Evolutionary conservation across 1,284 basidiomycete genomes (phyloP).

Genomic region (Cutaneotrichosporon daszewskae): DNA sequence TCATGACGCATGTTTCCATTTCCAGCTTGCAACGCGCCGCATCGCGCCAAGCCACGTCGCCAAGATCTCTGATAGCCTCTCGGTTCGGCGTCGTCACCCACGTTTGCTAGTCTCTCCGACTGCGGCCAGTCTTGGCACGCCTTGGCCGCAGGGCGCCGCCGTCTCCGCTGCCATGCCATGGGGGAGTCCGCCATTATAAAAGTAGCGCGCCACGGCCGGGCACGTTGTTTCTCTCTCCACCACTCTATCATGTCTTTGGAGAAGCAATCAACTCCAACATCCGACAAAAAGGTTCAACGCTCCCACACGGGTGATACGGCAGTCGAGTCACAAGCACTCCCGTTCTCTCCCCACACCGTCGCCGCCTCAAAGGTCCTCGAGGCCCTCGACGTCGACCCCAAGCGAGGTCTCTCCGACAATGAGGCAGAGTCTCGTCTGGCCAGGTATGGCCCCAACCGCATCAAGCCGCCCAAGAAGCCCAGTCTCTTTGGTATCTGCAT

Average conservation of each 20-base stretch:
- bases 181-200: too few relatives aligned
- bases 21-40: too few relatives aligned
- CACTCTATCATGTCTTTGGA: constrained; percentile 2
- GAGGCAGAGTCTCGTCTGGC: constrained; percentile 31
- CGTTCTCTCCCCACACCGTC: constrained; percentile 39
- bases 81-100: too few relatives aligned
- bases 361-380: constrained; percentile 35
- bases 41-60: too few relatives aligned
- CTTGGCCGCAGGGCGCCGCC: too few relatives aligned
- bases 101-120: too few relatives aligned
- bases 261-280: neutral
- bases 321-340: constrained; percentile 9
- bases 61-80: too few relatives aligned
- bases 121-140: too few relatives aligned
- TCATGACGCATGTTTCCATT: too few relatives aligned
- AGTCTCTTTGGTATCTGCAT: constrained; percentile 30
- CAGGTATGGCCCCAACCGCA: constrained; percentile 46
- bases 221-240: neutral
- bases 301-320: neutral
- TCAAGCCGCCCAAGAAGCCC: constrained; percentile 45
- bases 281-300: too few relatives aligned
- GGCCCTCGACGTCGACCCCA: constrained; percentile 33
- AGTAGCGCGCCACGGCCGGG: neutral
- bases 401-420: constrained; percentile 32
- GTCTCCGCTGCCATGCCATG: too few relatives aligned